A percentile compares a stretch with the other conserved stretches of the same genome.
These are phyloP conservation scores for Colletotrichum cuscutae DNA, from an alignment of 2,329 filamentous ascomycete species.

Conservation along the genomic window DNA sequence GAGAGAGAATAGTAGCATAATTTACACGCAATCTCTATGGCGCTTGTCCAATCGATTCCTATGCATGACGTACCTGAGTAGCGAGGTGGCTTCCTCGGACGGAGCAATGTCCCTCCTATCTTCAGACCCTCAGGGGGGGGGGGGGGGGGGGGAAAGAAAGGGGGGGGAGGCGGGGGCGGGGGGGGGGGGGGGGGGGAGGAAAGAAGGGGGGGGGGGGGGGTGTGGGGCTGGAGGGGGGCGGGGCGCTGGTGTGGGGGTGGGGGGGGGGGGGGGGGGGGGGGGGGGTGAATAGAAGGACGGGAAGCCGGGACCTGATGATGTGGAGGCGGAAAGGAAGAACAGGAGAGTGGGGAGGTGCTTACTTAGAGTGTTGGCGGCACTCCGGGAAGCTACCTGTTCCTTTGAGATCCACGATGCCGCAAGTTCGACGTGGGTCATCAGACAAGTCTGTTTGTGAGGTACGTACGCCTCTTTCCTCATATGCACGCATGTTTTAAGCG, in stretches of 20 bases:
- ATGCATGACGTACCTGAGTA: neutral
- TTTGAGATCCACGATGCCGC: neutral
- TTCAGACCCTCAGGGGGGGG: neutral
- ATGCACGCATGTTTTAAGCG: too few relatives aligned
- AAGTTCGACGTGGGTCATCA: neutral
- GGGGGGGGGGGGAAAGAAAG: too few relatives aligned
- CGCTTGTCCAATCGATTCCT: neutral
- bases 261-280: neutral
- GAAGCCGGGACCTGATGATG: neutral
- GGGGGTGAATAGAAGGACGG: neutral
- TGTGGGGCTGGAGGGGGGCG: too few relatives aligned
- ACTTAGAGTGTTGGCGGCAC: neutral
- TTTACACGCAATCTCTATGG: neutral
- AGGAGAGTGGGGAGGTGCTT: neutral
- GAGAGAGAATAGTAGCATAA: neutral
- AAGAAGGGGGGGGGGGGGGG: too few relatives aligned
- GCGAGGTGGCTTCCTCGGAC: neutral
- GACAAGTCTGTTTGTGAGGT: neutral
- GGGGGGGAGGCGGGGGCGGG: too few relatives aligned
- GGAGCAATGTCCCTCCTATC: neutral
- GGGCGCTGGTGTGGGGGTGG: too few relatives aligned
- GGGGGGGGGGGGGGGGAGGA: too few relatives aligned
- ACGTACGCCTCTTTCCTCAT: neutral
- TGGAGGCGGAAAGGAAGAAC: neutral
- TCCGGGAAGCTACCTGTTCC: neutral